Evolutionary conservation across 352 stramenopile genomes (phyloP), one percentile per base, ranked within the genome.

Genomic region (Globisporangium solare): DNA sequence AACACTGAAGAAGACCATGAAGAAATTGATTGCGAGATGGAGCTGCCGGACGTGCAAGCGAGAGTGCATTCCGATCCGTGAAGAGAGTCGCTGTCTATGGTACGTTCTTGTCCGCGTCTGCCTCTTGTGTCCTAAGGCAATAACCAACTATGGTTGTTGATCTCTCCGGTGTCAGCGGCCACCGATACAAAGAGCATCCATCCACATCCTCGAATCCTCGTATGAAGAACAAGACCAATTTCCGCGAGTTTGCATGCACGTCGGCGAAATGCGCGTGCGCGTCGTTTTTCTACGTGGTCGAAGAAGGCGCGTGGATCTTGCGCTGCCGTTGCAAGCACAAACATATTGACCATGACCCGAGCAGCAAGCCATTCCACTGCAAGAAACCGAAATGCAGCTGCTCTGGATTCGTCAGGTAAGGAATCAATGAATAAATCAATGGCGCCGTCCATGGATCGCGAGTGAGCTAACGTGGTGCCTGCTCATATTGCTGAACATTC

Each of bases 261-360:
- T 71, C 66, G 5, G 27, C 63, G 53, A 86, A 76, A 41, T 91
- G 83, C 56, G 35, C 55, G 7, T 94, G 83, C 49, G 59, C 58
- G 41, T 37, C 48, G 10, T 92, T 92, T 61, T 88, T 86, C 47
- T 92, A 90, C 65, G 67, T 93, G n/a, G 83, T 92, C 20, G 77
- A 83, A 1, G 79, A 92, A 51, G 81, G 83, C 6, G 77, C 81
- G 46, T 92, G 80, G 83, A 82, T 95, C 47, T 63, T 91, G 47
- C 76, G 81, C 56, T 93, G 77, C 49, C 71, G 73, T 32, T 93
- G 85, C 66, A 93, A 93, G 59, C 81, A 93, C 67, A 83, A 84
- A 41, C 85, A 92, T 67, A 78, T 68, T 0, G 77, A 92, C 20
- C 81, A 93, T 59, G 76, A 92, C 57, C 54, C 81, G 2, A 57